These are phyloP conservation scores for Circinella minor DNA, from an alignment of 371 early-diverging fungal species.

Conservation along the genomic window DNA sequence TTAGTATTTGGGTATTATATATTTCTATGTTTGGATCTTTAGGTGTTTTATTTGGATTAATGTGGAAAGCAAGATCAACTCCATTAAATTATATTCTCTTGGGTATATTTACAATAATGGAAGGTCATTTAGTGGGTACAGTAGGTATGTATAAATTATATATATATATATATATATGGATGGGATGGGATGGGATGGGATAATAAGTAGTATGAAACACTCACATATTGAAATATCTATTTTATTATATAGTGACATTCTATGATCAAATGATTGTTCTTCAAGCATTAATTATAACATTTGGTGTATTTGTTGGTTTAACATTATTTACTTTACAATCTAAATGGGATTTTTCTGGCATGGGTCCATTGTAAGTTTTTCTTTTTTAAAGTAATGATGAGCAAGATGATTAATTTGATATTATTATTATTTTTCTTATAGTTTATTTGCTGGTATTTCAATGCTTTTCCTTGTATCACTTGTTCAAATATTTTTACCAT, in stretches of 20 bases:
- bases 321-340: constrained; percentile 81
- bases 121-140: constrained; percentile 70
- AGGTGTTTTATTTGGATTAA: constrained; percentile 57
- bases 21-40: constrained; percentile 51
- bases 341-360: constrained; percentile 72
- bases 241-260: constrained; percentile 48
- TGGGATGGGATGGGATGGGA: too few species aligned
- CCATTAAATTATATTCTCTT: constrained; percentile 72
- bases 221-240: neutral
- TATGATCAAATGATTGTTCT: constrained; percentile 64
- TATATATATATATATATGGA: too few species aligned
- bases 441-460: constrained; percentile 65
- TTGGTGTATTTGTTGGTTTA: constrained; percentile 73
- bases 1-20: constrained; percentile 42
- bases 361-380: constrained; percentile 63
- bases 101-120: constrained; percentile 68
- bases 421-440: constrained; percentile 20
- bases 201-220: too few species aligned
- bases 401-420: neutral
- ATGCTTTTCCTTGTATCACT: constrained; percentile 64
- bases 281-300: constrained; percentile 76
- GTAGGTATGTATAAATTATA: constrained; percentile 43
- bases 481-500: constrained; percentile 79
- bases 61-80: constrained; percentile 64
- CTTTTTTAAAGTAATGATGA: neutral